Percentiles rank a stretch among this genome's conserved stretches.
These are phyloP conservation scores for Phytophthora syringae DNA, from an alignment of 352 stramenopile species.

Conservation along the genomic window DNA sequence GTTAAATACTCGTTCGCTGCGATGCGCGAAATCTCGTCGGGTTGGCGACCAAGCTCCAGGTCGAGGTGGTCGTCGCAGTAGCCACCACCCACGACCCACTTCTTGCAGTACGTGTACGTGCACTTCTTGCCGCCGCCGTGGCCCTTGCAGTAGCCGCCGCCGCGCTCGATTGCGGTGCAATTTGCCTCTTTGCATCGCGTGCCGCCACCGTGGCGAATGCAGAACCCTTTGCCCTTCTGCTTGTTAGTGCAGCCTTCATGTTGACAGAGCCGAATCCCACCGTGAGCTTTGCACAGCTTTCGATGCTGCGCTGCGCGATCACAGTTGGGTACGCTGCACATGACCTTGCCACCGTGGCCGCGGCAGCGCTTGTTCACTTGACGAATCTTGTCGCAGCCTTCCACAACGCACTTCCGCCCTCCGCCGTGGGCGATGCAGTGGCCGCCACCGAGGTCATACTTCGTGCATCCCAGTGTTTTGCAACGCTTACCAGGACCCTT, in stretches of 20 bases:
- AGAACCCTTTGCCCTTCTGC: conserved; percentile 85
- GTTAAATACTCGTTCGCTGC: conserved; percentile 75
- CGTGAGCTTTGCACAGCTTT: conserved; percentile 86
- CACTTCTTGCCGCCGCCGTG: conserved; percentile 88
- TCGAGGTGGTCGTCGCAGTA: conserved; percentile 77
- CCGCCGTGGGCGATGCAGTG: conserved; percentile 89
- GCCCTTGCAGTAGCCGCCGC: conserved; percentile 85
- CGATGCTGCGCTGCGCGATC: conserved; percentile 81
- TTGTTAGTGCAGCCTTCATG: conserved; percentile 83
- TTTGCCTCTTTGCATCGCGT: conserved; percentile 76
- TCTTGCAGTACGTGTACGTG: conserved; percentile 67
- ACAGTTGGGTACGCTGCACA: conserved; percentile 83
- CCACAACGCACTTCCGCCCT: conserved; percentile 81
- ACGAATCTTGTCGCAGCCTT: conserved; percentile 87
- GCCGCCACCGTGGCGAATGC: conserved; percentile 83
- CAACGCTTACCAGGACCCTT: conserved; percentile 82
- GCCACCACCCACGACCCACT: conserved; percentile 81
- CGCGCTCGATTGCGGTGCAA: conserved; percentile 73
- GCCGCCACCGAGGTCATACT: conserved; percentile 82
- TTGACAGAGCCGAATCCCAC: conserved; percentile 74
- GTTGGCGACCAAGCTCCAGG: conserved; percentile 58
- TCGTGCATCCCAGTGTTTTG: conserved; percentile 80
- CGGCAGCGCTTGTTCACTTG: conserved; percentile 88
- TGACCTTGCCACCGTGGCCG: conserved; percentile 80
- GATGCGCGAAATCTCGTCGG: conserved; percentile 65